phyloP scores from a whole-genome alignment of 441 rosid genomes.

The Croton laevigatus region DNA sequence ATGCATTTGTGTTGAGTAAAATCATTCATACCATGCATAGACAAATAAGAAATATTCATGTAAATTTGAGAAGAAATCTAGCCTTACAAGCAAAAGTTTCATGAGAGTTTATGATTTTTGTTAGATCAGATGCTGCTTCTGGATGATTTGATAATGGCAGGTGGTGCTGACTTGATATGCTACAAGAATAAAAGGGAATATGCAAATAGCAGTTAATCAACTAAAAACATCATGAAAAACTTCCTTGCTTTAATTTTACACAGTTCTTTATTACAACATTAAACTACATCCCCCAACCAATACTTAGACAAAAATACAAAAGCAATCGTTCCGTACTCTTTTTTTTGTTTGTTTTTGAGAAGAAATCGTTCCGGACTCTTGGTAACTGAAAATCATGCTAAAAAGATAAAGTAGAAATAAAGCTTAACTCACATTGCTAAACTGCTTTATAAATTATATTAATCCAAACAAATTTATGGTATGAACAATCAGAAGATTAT shows the following conservation, averaged over 20 bases:
- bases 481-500: not conserved
- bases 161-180: constrained; percentile 28
- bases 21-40: no score
- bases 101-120: constrained; percentile 26
- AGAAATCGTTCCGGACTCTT: not conserved
- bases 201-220: not conserved
- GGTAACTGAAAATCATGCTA: not conserved
- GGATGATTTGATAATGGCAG: constrained; percentile 24
- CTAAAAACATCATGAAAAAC: constrained; percentile 11
- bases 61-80: constrained; percentile 13
- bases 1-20: not conserved
- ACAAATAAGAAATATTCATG: constrained; percentile 15
- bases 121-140: constrained; percentile 31
- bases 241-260: not conserved
- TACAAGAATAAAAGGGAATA: constrained; percentile 29
- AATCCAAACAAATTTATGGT: not conserved
- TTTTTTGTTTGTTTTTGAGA: not conserved
- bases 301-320: not conserved
- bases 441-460: not conserved
- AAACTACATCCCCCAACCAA: not conserved
- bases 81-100: constrained; percentile 33
- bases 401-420: not conserved
- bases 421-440: constrained; percentile 8
- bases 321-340: not conserved
- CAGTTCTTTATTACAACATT: not conserved